These are phyloP conservation scores for Zalaria sp. DNA, from an alignment of 2,329 filamentous ascomycete genomes.

Conservation along the genomic window DNA sequence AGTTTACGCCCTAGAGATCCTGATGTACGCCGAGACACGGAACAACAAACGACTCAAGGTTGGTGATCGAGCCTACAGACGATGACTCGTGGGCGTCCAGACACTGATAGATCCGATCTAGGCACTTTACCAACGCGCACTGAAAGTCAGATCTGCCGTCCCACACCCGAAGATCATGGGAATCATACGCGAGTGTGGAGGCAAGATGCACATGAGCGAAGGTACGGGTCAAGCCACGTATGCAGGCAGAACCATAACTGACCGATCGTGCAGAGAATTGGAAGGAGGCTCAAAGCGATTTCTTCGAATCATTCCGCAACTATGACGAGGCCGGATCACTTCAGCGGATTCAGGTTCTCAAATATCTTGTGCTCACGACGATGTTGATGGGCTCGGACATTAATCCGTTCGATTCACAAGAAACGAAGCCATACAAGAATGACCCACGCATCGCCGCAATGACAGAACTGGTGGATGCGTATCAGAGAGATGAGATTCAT, in stretches of 20 bases:
- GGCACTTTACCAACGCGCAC: conserved; percentile 76
- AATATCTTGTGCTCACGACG: conserved; percentile 88
- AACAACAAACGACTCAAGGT: conserved; percentile 95
- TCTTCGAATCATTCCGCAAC: conserved; percentile 97
- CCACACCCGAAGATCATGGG: conserved; percentile 99
- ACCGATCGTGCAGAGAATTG: conserved; percentile 58
- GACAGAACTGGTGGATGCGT: conserved; percentile 93
- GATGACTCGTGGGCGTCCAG: neutral
- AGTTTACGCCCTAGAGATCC: conserved; percentile 92
- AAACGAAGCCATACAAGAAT: conserved; percentile 95
- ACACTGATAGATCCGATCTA: conserved; percentile 11
- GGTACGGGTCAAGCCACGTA: conserved; percentile 18
- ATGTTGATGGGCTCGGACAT: conserved; percentile 99
- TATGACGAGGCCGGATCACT: conserved; percentile 96
- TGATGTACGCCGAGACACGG: conserved; percentile 93
- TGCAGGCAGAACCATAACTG: conserved; percentile 7
- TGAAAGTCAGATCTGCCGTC: conserved; percentile 89
- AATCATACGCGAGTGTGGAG: conserved; percentile 94
- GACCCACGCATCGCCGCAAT: conserved; percentile 92
- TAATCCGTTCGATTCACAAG: conserved; percentile 96
- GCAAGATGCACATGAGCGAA: conserved; percentile 99
- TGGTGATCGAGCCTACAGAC: conserved; percentile 8
- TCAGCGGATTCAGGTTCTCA: conserved; percentile 91
- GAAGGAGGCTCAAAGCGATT: conserved; percentile 93
- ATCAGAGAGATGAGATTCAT: conserved; percentile 89